Base-by-base conservation (phyloP, 495 filamentous ascomycete species). In the Penicillium alfredii region DNA sequence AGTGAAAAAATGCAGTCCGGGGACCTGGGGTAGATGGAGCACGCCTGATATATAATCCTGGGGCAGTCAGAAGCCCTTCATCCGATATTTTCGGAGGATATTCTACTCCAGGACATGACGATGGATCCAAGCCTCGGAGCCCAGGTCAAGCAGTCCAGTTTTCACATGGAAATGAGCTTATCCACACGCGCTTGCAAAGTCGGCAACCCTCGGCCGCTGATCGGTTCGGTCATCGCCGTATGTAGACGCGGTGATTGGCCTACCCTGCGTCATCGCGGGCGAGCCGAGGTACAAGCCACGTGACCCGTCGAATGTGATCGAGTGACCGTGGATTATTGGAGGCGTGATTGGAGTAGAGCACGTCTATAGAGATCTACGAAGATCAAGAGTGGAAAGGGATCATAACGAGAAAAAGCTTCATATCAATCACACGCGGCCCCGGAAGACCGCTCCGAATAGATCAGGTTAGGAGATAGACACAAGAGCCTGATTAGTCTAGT, bases 241-340 rank as follows among this genome's bases (percentile, higher is more conserved):
- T 49, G 18, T 14, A 17, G 4, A 11, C 20, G 12, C 17, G 19
- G 3, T 46, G 38, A 55, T 51, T 43, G 49, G 40, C 22, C 33
- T 16, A 15, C 22, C 14, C 34, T 51, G 58, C 55, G 57, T 65
- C 57, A 61, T 58, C 27, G 30, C 19, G 6, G 33, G 59, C 38
- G 27, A 58, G 46, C 62, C 62, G 62, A 66, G 62, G 62, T n/a
- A n/a, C n/a, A n/a, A n/a, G n/a, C n/a, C n/a, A n/a, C n/a, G 30
- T 45, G 47, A 11, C 9, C 17, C 9, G 32, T 9, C n/a, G n/a
- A n/a, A n/a, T n/a, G n/a, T n/a, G n/a, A n/a, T n/a, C n/a, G n/a
- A n/a, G n/a, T n/a, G n/a, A n/a, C n/a, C n/a, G n/a, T n/a, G n/a
- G n/a, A n/a, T n/a, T n/a, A n/a, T n/a, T n/a, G n/a, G n/a, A n/a